Evolutionary conservation across 768 basidiomycete genomes (phyloP).

Genomic region (Pleurotus ostreatus): DNA sequence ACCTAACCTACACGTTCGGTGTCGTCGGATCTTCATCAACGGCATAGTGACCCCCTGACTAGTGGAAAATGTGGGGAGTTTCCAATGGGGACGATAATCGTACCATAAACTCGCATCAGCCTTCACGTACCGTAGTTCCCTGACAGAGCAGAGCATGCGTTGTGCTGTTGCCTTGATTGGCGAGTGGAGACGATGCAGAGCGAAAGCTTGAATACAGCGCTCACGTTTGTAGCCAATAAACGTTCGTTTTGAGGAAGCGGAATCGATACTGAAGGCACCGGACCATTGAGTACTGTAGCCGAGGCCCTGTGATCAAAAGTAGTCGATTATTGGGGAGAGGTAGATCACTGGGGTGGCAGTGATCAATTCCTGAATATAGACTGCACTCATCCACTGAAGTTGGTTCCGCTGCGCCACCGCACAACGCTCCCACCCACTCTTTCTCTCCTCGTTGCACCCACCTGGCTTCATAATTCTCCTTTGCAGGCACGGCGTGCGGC

Average conservation of each 20-base stretch:
- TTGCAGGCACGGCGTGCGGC: background rate
- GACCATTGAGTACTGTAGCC: background rate
- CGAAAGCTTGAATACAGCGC: background rate
- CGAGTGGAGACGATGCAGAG: background rate
- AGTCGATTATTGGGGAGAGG: conserved; percentile 3
- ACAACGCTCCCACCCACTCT: background rate
- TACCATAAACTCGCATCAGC: background rate
- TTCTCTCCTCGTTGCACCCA: conserved; percentile 6
- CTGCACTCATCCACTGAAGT: background rate
- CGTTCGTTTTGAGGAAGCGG: conserved; percentile 5
- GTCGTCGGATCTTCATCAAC: too few relatives aligned
- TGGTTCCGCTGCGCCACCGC: conserved; percentile 7
- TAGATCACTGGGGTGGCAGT: too few relatives aligned
- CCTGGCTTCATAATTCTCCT: conserved; percentile 7
- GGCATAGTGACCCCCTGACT: too few relatives aligned
- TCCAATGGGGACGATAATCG: background rate
- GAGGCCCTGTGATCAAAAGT: background rate
- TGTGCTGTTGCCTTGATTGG: background rate
- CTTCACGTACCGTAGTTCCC: background rate
- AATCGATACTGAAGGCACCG: background rate
- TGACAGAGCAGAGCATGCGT: background rate
- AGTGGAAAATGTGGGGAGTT: background rate
- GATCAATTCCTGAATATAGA: too few relatives aligned
- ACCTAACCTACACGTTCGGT: too few relatives aligned
- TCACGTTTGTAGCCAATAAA: conserved; percentile 7